Conservation (phyloP, 2,329 filamentous ascomycete genomes). For the Ophiostoma ips region DNA sequence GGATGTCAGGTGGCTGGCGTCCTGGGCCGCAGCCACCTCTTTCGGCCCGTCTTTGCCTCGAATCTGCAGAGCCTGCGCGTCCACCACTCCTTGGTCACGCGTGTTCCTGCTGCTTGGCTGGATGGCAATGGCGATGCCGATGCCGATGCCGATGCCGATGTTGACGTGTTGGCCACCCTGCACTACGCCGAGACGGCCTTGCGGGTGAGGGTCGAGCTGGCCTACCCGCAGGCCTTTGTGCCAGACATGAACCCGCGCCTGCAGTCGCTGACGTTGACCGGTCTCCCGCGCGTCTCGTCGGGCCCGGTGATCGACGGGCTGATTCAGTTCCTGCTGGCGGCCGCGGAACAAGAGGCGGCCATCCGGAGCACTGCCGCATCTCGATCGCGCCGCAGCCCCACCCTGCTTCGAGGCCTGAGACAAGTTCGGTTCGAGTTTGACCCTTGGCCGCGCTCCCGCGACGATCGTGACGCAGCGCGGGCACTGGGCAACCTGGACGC, state of each 20-base stretch:
- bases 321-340: slow-evolving; percentile 30
- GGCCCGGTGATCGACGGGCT: slow-evolving; percentile 37
- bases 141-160: slow-evolving; percentile 15
- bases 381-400: slow-evolving; percentile 24
- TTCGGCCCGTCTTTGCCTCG: slow-evolving; percentile 38
- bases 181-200: slow-evolving; percentile 33
- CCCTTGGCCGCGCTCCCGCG: slow-evolving; percentile 24
- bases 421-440: slow-evolving; percentile 42
- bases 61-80: slow-evolving; percentile 39
- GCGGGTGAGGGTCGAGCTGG: slow-evolving; percentile 27
- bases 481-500: slow-evolving; percentile 24
- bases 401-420: slow-evolving; percentile 36
- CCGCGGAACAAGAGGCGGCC: slow-evolving; percentile 33
- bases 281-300: slow-evolving; percentile 38
- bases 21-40: slow-evolving; percentile 30
- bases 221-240: slow-evolving; percentile 33
- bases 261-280: slow-evolving; percentile 36
- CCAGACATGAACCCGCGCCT: slow-evolving; percentile 46
- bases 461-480: slow-evolving; percentile 16
- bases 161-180: slow-evolving; percentile 21
- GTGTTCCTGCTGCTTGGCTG: slow-evolving; percentile 32
- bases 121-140: slow-evolving; percentile 25
- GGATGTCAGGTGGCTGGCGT: slow-evolving; percentile 22
- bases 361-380: slow-evolving; percentile 14
- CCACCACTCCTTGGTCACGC: slow-evolving; percentile 47